These are phyloP conservation scores for Rhizopogon parksii DNA, from an alignment of 1,284 basidiomycete genomes.

Conservation along the genomic window DNA sequence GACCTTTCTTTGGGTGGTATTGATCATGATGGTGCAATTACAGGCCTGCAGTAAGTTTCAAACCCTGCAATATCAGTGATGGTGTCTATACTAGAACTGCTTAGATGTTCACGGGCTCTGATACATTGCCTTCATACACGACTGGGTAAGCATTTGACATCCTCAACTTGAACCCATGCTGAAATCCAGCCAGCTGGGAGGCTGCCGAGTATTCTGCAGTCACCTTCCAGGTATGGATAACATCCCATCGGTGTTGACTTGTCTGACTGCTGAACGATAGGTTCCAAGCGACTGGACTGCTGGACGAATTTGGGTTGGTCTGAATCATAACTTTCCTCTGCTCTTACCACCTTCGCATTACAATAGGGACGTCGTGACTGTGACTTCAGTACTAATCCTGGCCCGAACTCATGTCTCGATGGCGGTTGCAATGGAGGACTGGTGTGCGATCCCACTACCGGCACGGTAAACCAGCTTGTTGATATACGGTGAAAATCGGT, in stretches of 20 bases:
- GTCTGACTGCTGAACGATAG: conserved; percentile 7
- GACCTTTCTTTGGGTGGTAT: neutral
- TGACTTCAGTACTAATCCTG: conserved; percentile 35
- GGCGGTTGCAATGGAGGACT: conserved; percentile 57
- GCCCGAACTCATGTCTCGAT: conserved; percentile 46
- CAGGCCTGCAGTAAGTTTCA: conserved; percentile 22
- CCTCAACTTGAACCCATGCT: neutral
- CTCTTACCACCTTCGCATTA: neutral
- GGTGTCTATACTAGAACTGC: neutral
- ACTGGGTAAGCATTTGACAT: conserved; percentile 17
- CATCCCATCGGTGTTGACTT: neutral
- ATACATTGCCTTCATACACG: conserved; percentile 17
- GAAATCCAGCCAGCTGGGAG: conserved; percentile 17
- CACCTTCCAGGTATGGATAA: conserved; percentile 20
- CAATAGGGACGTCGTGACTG: conserved; percentile 32
- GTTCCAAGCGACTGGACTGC: conserved; percentile 26
- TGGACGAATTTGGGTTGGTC: conserved; percentile 27
- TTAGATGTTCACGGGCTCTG: conserved; percentile 23
- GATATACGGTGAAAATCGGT: neutral
- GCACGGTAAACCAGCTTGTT: conserved; percentile 33
- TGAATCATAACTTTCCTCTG: neutral
- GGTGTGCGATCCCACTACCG: conserved; percentile 39
- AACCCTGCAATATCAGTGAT: neutral
- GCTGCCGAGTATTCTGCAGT: conserved; percentile 19
- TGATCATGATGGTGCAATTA: neutral